These are phyloP conservation scores for Clitopilus passeckerianus DNA, from an alignment of 768 basidiomycete species.

Conservation along the genomic window DNA sequence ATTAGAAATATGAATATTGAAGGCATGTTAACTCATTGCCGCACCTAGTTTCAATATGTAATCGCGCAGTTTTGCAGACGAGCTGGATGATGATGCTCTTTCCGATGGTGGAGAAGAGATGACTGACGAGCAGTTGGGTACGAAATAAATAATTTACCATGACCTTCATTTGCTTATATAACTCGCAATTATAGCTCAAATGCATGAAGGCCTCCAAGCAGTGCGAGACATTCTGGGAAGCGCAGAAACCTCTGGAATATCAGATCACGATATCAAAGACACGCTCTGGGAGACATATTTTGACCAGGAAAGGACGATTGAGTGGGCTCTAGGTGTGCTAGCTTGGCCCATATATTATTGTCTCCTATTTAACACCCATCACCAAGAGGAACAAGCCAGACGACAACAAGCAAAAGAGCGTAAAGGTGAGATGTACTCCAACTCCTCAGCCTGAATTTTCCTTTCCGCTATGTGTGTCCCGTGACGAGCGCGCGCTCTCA, in stretches of 20 bases:
- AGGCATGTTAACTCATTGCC: constrained; percentile 30
- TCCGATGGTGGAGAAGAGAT: constrained; percentile 78
- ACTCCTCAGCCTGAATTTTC: constrained; percentile 18
- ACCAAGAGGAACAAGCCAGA: constrained; percentile 64
- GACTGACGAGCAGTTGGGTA: constrained; percentile 81
- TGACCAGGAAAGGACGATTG: constrained; percentile 70
- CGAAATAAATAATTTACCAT: neutral
- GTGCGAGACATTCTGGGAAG: constrained; percentile 67
- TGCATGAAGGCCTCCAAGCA: constrained; percentile 67
- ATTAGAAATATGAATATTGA: constrained; percentile 82
- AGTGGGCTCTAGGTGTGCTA: constrained; percentile 70
- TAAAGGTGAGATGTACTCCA: constrained; percentile 68
- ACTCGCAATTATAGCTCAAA: constrained; percentile 39
- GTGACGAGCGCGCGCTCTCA: constrained; percentile 7
- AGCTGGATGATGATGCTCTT: constrained; percentile 77
- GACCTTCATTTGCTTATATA: neutral
- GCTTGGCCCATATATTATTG: neutral
- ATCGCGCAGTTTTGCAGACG: constrained; percentile 46
- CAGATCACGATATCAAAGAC: constrained; percentile 73
- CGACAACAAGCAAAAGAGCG: constrained; percentile 62
- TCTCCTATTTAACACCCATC: constrained; percentile 6
- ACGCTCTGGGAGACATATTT: constrained; percentile 87
- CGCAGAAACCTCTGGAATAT: constrained; percentile 58
- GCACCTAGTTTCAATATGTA: neutral
- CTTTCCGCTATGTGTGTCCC: constrained; percentile 20